Evolutionary conservation across 1,139 yeast species (phyloP), one percentile per base, ranked within the genome.

Genomic region (Hansenula sp.): DNA sequence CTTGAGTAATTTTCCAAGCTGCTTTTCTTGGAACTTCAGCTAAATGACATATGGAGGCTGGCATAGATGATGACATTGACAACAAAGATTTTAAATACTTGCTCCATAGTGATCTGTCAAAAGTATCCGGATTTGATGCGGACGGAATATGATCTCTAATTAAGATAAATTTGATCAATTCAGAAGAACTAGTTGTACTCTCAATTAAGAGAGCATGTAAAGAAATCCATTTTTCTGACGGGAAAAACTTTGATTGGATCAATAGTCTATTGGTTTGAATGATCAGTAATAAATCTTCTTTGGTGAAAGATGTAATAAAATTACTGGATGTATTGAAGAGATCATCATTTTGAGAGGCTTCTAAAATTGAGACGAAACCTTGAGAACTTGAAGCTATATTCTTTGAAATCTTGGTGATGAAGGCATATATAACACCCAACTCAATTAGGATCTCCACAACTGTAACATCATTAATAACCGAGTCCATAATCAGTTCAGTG

Each of bases 391-490:
- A 79, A 24, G 77, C 72, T 13, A 76, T 65, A 9, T 52, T 57
- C 49, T 68, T 72, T 25, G 79, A 79, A 46, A 79, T 71, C 51
- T 70, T 72, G n/a, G 83, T 72, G 42, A 83, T 65, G 55, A 72
- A 78, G 33, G 79, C 68, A 47, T 84, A 79, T 18, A 83, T 67
- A 8, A 83, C 72, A 17, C 84, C 72, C 43, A 87, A 60, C 60
- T 89, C 97, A 42, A 85, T 70, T 47, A 89, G 66, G 3, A 86
- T 70, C 60, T 89, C 97, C 36, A 84, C 89, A 50, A 85, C 70
- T 2, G 74, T 71, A 52, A 82, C 87, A 52, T 84, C 88, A 51
- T 79, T 79, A 21, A 87, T 87, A 41, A 82, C 72, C 0, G 95
- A 83, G 59, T 88, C 96, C 54, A 86, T 76, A 1, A 93, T 81